Percentiles rank a stretch among this genome's conserved stretches.
These are phyloP conservation scores for Verticillium isaacii DNA, from an alignment of 2,329 filamentous ascomycete genomes.

Conservation along the genomic window DNA sequence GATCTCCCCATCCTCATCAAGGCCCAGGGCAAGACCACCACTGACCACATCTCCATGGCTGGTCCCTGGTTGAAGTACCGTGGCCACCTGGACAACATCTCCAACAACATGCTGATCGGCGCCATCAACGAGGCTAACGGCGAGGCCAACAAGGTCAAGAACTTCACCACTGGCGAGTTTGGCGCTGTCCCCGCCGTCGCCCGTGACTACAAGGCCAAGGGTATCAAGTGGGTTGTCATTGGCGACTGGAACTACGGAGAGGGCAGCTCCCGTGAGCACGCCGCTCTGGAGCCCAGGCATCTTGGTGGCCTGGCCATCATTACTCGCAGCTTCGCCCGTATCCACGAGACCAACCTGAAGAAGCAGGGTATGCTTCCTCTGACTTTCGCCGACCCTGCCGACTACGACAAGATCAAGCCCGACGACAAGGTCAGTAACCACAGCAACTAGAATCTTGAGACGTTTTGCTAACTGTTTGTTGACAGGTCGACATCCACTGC, in stretches of 20 bases:
- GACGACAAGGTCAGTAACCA: constrained; percentile 65
- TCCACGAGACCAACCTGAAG: constrained; percentile 99
- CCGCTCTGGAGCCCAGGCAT: constrained; percentile 94
- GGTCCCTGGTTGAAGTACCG: constrained; percentile 98
- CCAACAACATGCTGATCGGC: constrained; percentile 99
- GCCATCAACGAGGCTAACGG: constrained; percentile 94
- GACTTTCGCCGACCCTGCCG: constrained; percentile 88
- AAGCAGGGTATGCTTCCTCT: constrained; percentile 99
- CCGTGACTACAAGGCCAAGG: constrained; percentile 97
- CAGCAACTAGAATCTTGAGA: not conserved
- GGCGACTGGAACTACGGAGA: constrained; percentile 99
- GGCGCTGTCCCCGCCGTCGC: constrained; percentile 89
- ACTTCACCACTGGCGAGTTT: constrained; percentile 77
- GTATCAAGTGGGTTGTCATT: constrained; percentile 93
- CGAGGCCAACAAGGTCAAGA: constrained; percentile 96
- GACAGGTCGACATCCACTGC: constrained; percentile 71
- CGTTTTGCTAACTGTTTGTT: not conserved
- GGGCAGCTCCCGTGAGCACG: constrained; percentile 95
- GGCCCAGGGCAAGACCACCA: constrained; percentile 92
- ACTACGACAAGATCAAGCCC: constrained; percentile 95
- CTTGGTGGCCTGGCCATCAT: constrained; percentile 97
- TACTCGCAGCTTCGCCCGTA: constrained; percentile 92
- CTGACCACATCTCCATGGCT: constrained; percentile 96
- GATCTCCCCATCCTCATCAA: constrained; percentile 94
- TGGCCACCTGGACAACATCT: constrained; percentile 98